Conservation (phyloP, 208 protist genomes). For the Leishmania lainsoni region DNA sequence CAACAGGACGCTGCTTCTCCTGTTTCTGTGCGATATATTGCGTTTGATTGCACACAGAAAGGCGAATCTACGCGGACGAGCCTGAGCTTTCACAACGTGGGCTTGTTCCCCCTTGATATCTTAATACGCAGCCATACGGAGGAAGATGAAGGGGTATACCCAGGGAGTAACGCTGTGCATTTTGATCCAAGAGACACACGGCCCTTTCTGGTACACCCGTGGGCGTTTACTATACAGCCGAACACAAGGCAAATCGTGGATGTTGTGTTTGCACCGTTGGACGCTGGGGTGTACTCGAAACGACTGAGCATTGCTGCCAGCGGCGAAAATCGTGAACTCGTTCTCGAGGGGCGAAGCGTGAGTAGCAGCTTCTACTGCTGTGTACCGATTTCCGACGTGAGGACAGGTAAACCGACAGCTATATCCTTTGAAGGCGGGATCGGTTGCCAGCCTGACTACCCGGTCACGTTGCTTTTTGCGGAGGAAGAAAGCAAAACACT, state of each 20-base stretch:
- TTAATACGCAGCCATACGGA: conserved; percentile 24
- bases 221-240: conserved; percentile 26
- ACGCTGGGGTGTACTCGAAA: conserved; percentile 22
- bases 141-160: background rate
- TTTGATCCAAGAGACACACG: background rate
- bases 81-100: conserved; percentile 55
- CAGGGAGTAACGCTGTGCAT: background rate
- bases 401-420: conserved; percentile 5
- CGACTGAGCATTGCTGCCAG: conserved; percentile 26
- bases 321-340: conserved; percentile 23
- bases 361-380: conserved; percentile 24
- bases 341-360: conserved; percentile 29
- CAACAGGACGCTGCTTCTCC: conserved; percentile 20
- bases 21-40: conserved; percentile 13
- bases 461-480: conserved; percentile 22
- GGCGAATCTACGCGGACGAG: conserved; percentile 22
- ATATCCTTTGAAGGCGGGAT: conserved; percentile 30
- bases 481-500: conserved; percentile 28
- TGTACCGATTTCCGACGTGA: conserved; percentile 13
- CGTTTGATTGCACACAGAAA: conserved; percentile 44
- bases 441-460: conserved; percentile 25
- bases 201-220: conserved; percentile 32
- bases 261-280: conserved; percentile 26
- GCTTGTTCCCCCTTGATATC: conserved; percentile 62
- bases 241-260: conserved; percentile 23